Base-by-base conservation (phyloP, 2,329 filamentous ascomycete species). In the Chrysoporthe deuterocubensis region DNA sequence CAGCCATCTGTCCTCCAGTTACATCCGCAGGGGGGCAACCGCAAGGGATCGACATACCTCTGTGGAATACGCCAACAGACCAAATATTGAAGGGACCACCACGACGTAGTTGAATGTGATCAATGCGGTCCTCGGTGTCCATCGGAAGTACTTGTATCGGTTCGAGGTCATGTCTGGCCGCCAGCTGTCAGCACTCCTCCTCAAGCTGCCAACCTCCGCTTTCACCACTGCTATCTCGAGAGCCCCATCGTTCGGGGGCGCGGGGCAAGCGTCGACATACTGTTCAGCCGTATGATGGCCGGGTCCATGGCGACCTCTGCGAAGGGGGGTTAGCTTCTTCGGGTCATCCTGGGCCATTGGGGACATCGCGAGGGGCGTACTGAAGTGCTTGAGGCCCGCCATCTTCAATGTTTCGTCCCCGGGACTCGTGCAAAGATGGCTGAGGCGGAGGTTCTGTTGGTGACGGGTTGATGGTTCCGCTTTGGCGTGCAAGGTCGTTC, bases 111-210 rank as follows among this genome's bases (percentile, higher is more conserved):
- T 84, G 77, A 97, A 88, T 4, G 90, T 90, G 75, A 97, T 80
- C 82, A 88, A 89, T 42, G 93, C 93, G 58, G 93, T 97, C 76
- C 92, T 87, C 64, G 89, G 87, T 46, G 92, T 98, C 93, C 93
- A 98, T 80, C 93, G 88, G 87, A 98, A 99, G 87, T 93, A 97
- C 82, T 93, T 93, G 87, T 94, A 91, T 73, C 96, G 91, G 84
- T 92, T 93, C 76, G 87, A 84, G 76, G 87, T 88, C 89, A 97
- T 92, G 79, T 91, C 94, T 97, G 75, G 64, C 32, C 64, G 26
- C 26, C 57, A 60, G 57, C n/a, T 58, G 62, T 62, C 62, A 67
- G 62, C 62, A 18, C 21, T 2, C 37, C 40, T 40, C 3, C 37
- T 11, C 56, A 42, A 4, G 44, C 48, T 21, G 26, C 16, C 1